A percentile compares a stretch with the other conserved stretches of the same genome.
Conservation (phyloP, 495 filamentous ascomycete species). For the Wilcoxina mikolae region DNA sequence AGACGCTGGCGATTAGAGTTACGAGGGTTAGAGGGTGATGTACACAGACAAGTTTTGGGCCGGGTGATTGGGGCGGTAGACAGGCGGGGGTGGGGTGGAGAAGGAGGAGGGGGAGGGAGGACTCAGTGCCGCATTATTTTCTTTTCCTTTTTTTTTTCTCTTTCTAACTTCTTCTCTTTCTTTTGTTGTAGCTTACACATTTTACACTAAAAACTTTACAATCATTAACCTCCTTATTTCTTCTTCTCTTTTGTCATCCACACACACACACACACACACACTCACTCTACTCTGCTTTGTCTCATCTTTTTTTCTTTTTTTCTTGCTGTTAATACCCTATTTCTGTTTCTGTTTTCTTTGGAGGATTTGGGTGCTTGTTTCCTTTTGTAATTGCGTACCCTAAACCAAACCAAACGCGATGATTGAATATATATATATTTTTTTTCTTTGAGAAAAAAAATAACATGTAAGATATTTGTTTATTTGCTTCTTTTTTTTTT, state of each 20-base stretch:
- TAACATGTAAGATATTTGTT: background rate
- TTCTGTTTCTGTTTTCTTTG: conserved; percentile 3
- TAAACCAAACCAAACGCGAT: background rate
- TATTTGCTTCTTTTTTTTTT: background rate
- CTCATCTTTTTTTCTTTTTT: conserved; percentile 10
- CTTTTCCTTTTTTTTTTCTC: conserved; percentile 13
- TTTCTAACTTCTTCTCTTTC: conserved; percentile 10
- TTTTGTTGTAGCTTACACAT: background rate
- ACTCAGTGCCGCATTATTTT: conserved; percentile 10
- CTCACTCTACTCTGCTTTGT: background rate
- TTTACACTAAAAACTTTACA: background rate
- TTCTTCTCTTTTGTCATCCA: background rate
- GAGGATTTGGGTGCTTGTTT: background rate
- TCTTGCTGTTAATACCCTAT: background rate
- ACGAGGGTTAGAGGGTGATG: conserved; percentile 21
- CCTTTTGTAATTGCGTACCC: background rate
- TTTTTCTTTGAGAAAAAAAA: background rate
- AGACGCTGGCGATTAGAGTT: conserved; percentile 25
- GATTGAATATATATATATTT: background rate
- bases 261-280: too few species aligned
- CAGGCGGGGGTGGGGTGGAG: background rate
- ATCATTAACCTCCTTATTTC: background rate
- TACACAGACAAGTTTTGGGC: background rate
- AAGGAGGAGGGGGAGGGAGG: background rate
- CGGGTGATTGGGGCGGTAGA: background rate